Base-by-base conservation (phyloP, 768 basidiomycete genomes). In the Guyanaporus albipodus region DNA sequence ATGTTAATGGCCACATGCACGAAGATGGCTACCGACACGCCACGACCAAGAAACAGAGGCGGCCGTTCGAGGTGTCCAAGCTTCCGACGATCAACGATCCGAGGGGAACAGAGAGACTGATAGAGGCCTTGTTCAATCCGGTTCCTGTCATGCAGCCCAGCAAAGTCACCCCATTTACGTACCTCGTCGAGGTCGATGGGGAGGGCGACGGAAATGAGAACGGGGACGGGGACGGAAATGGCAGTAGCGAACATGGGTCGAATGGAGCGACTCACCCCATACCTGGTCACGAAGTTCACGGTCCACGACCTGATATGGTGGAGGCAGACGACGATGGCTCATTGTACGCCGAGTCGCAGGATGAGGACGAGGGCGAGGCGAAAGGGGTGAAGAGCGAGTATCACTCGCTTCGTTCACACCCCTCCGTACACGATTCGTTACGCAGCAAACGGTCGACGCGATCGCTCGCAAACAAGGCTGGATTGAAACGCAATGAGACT, bases 91-190 rank as follows among this genome's bases (percentile, higher is more conserved):
- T 78, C 4, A 73, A 76, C 50, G 82, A 83, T 1, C 75, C 82
- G 2, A 76, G 77, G 41, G 78, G 80, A 12, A 89, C 87, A 0
- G 86, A 87, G 60, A 72, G 72, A 29, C 73, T 91, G 33, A 89
- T 90, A 58, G 88, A 91, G 45, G 80, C 85, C 6, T 62, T 91
- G 21, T 91, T 91, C 61, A 91, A 91, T 55, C 87, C 88, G 2
- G 73, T 73, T 2, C 74, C 72, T 2, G 77, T 77, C 8, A 69
- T 67, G 2, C 53, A 54, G 5, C 49, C 45, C 1, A 40, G 21
- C 27, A 48, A 47, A 32, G 49, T 66, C 17, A 64, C 57, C 5
- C 71, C 70, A 5, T 71, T 72, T 50, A 72, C 71, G 7, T 71
- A 68, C 44, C 67, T 68, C 32, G 54, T 59, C 34, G 70, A 66